Conservation (phyloP, 2,329 filamentous ascomycete genomes). For the Aspergillus novofumigatus region DNA sequence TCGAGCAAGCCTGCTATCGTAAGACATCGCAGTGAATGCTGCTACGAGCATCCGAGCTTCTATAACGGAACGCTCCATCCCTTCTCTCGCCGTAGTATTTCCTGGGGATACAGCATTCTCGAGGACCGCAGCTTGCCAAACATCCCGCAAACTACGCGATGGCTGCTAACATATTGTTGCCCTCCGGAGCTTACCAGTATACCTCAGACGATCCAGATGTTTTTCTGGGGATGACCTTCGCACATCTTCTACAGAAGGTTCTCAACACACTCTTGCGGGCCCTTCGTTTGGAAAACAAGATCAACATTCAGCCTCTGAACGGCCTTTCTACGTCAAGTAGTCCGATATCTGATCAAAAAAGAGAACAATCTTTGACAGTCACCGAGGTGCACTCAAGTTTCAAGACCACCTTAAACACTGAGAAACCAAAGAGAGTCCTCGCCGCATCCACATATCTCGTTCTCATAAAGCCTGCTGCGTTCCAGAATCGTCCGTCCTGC, state of each 20-base stretch:
- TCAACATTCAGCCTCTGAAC: not conserved
- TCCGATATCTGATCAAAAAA: not conserved
- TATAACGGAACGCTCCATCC: not conserved
- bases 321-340: not conserved
- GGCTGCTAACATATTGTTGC: not conserved
- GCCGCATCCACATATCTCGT: not conserved
- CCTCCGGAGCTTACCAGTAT: not conserved
- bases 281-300: not conserved
- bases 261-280: not conserved
- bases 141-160: too few relatives aligned
- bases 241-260: not conserved
- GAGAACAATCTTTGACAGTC: not conserved
- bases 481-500: not conserved
- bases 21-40: slow-evolving; percentile 11
- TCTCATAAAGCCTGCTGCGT: not conserved
- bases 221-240: not conserved
- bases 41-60: not conserved
- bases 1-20: slow-evolving; percentile 60
- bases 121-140: too few relatives aligned
- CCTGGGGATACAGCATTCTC: not conserved
- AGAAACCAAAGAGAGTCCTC: not conserved
- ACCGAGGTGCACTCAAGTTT: not conserved
- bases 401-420: not conserved
- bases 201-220: not conserved
- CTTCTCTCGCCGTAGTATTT: not conserved